Evolutionary conservation across 306 rosid species (phyloP).

Genomic region (Medicago ruthenica): DNA sequence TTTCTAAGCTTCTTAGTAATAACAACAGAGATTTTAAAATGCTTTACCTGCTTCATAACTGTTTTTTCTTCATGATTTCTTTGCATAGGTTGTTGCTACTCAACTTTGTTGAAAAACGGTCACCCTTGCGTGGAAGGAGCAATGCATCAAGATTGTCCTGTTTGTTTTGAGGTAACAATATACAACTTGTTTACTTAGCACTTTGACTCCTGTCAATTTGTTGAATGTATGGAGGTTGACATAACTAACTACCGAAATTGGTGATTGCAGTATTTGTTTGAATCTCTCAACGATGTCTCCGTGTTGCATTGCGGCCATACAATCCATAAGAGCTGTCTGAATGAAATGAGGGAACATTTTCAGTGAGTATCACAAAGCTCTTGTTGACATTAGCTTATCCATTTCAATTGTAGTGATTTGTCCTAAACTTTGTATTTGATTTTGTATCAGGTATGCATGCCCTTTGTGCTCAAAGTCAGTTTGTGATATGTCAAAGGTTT

Average conservation of each 20-base stretch:
- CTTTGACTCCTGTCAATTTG: not conserved
- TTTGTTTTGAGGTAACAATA: constrained; percentile 84
- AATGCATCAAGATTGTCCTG: constrained; percentile 93
- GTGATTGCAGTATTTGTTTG: constrained; percentile 77
- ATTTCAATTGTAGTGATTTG: not conserved
- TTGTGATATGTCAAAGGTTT: constrained; percentile 88
- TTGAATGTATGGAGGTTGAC: constrained; percentile 4
- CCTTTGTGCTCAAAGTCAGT: constrained; percentile 91
- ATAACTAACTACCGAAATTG: constrained; percentile 13
- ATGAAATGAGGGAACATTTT: constrained; percentile 82
- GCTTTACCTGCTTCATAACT: not conserved
- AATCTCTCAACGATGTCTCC: constrained; percentile 63
- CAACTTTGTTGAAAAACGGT: constrained; percentile 62
- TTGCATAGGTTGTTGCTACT: constrained; percentile 79
- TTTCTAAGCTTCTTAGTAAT: not conserved
- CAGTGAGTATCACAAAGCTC: constrained; percentile 59
- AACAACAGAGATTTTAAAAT: not conserved
- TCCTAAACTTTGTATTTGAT: constrained; percentile 4
- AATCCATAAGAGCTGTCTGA: constrained; percentile 71
- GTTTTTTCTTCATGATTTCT: not conserved
- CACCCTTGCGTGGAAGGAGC: constrained; percentile 97
- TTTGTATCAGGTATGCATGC: constrained; percentile 68
- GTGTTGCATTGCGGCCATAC: constrained; percentile 91
- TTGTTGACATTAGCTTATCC: not conserved
- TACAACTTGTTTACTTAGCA: constrained; percentile 1